These are phyloP conservation scores for Eucalyptus sp. DNA, from an alignment of 345 rosid genomes.

Conservation along the genomic window DNA sequence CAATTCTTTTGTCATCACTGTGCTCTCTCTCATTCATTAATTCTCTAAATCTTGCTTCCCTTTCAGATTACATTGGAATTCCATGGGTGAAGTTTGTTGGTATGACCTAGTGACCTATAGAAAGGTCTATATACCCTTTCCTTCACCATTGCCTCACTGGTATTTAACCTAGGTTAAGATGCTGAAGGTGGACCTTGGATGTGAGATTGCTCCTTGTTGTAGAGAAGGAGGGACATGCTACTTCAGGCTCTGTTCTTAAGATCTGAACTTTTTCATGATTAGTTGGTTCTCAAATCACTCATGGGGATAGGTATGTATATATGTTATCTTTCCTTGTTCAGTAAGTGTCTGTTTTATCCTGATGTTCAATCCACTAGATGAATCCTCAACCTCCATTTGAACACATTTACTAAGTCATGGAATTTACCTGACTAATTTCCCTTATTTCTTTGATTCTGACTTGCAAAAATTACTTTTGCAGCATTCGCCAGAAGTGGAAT, in stretches of 20 bases:
- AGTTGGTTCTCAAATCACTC: background rate
- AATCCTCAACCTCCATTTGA: background rate
- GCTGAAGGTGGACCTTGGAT: too few relatives aligned
- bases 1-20: too few relatives aligned
- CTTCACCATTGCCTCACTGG: too few relatives aligned
- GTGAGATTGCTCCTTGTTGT: too few relatives aligned
- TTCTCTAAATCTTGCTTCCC: too few relatives aligned
- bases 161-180: background rate
- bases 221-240: background rate
- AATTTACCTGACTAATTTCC: too few relatives aligned
- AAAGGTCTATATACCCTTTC: too few relatives aligned
- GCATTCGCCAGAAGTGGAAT: background rate
- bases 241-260: background rate
- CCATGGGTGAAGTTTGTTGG: too few relatives aligned
- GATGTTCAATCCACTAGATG: background rate
- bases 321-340: background rate
- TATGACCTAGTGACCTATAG: too few relatives aligned
- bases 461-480: background rate
- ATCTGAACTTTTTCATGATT: background rate
- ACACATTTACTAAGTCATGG: too few relatives aligned
- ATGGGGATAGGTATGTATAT: background rate
- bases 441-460: background rate
- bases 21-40: background rate
- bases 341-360: background rate
- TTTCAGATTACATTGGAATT: too few relatives aligned